Evolutionary conservation across 169 alveolate genomes (phyloP).

Genomic region (Amoebophrya sp.): DNA sequence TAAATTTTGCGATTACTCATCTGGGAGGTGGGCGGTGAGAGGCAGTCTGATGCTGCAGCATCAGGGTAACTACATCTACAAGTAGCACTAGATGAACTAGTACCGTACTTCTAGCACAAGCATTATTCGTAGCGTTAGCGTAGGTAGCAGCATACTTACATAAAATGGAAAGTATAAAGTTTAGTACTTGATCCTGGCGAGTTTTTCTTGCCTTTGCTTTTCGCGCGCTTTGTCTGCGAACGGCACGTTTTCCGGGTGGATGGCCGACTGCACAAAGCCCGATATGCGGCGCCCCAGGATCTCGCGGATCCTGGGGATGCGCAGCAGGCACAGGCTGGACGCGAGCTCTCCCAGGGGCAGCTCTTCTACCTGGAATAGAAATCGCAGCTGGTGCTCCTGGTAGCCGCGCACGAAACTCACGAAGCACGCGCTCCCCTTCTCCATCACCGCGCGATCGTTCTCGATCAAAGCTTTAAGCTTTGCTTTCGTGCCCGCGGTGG

Average conservation of each 20-base stretch:
- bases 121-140: neutral
- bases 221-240: conserved; percentile 15
- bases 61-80: neutral
- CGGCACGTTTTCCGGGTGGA: conserved; percentile 23
- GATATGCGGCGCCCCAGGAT: conserved; percentile 57
- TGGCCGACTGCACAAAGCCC: conserved; percentile 42
- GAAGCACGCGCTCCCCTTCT: conserved; percentile 69
- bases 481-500: neutral
- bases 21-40: neutral
- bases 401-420: conserved; percentile 78
- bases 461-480: neutral
- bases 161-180: neutral
- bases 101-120: neutral
- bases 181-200: neutral
- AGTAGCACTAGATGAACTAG: neutral
- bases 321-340: conserved; percentile 54
- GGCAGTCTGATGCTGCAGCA: neutral
- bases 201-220: neutral
- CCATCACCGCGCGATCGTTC: conserved; percentile 59
- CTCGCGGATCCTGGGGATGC: conserved; percentile 79
- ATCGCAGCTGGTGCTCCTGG: conserved; percentile 67
- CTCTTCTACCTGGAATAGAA: conserved; percentile 42
- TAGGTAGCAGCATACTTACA: neutral
- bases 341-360: conserved; percentile 75
- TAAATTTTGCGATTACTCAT: too few species aligned